Conservation (phyloP, 495 filamentous ascomycete genomes). For the Talaromyces nanjingensis region DNA sequence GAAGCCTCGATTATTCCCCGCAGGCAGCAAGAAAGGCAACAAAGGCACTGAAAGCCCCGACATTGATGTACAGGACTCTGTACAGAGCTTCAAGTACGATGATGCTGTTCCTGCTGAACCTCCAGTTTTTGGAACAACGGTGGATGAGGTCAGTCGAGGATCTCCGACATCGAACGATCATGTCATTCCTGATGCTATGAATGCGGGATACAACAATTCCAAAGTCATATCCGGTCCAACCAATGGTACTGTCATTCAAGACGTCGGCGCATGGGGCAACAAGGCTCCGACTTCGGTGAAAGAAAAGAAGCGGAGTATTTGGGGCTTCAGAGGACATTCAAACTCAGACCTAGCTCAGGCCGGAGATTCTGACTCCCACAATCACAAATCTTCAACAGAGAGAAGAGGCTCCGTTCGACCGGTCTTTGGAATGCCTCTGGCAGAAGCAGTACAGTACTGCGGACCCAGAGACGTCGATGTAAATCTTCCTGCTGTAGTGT, state of each 20-base stretch:
- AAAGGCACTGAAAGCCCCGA: slow-evolving; percentile 37
- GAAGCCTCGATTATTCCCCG: slow-evolving; percentile 35
- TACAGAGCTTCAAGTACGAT: slow-evolving; percentile 82
- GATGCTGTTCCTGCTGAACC: slow-evolving; percentile 68
- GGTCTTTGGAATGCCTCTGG: slow-evolving; percentile 80
- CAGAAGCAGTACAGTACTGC: slow-evolving; percentile 78
- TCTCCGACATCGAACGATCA: slow-evolving; percentile 22
- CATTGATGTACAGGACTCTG: slow-evolving; percentile 35
- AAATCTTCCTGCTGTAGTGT: slow-evolving; percentile 88
- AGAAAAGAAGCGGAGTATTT: slow-evolving; percentile 91
- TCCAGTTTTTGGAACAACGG: slow-evolving; percentile 52
- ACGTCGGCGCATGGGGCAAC: slow-evolving; percentile 81
- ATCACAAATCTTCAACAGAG: slow-evolving; percentile 32
- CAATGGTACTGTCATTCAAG: slow-evolving; percentile 78
- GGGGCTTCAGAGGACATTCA: slow-evolving; percentile 72
- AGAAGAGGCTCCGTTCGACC: slow-evolving; percentile 55
- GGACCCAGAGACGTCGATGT: slow-evolving; percentile 62
- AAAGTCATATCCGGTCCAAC: slow-evolving; percentile 81
- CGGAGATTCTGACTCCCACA: slow-evolving; percentile 17
- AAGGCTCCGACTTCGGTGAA: slow-evolving; percentile 55
- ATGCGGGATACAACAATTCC: slow-evolving; percentile 26
- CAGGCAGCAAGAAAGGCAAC: slow-evolving; percentile 26
- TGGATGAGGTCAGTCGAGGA: slow-evolving; percentile 30
- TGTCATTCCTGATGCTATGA: slow-evolving; percentile 15
- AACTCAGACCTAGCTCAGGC: slow-evolving; percentile 47